A percentile compares a stretch with the other conserved stretches of the same genome.
phyloP scores from a whole-genome alignment of 2,329 filamentous ascomycete genomes.

The Uncinocarpus reesii region DNA sequence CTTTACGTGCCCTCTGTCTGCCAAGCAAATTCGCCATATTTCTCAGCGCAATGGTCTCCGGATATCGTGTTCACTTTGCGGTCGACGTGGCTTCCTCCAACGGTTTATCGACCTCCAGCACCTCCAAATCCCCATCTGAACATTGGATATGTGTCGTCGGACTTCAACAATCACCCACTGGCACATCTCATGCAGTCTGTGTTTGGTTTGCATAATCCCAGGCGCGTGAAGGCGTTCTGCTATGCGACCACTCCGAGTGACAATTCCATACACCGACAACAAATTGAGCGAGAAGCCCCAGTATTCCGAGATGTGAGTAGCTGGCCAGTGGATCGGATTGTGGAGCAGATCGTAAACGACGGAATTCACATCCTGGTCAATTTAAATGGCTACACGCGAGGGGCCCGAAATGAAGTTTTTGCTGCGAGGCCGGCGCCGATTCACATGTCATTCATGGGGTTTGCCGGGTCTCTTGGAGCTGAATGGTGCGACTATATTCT shows the following conservation, averaged over 20 bases:
- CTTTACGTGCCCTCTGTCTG: conserved; percentile 86
- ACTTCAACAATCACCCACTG: conserved; percentile 97
- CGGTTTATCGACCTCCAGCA: conserved; percentile 72
- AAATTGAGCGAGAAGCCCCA: conserved; percentile 87
- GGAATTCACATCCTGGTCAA: conserved; percentile 92
- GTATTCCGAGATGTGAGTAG: conserved; percentile 79
- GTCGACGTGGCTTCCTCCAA: conserved; percentile 71
- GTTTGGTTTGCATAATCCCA: conserved; percentile 75
- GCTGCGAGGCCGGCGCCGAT: conserved; percentile 88
- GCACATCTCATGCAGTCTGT: conserved; percentile 98
- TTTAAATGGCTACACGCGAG: conserved; percentile 93
- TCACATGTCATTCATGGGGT: conserved; percentile 99
- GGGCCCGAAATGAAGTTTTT: conserved; percentile 95
- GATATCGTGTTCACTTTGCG: conserved; percentile 81
- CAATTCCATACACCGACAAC: conserved; percentile 73
- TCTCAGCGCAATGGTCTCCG: conserved; percentile 89
- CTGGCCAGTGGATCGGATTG: conserved; percentile 75
- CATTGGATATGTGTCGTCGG: conserved; percentile 91
- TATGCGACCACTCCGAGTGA: conserved; percentile 93
- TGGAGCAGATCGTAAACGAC: conserved; percentile 77
- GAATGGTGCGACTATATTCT: conserved; percentile 98
- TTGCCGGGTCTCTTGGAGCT: conserved; percentile 86
- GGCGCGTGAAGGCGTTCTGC: conserved; percentile 72
- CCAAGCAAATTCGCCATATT: conserved; percentile 83
- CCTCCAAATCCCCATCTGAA: conserved; percentile 77